Evolutionary conservation across 2,329 filamentous ascomycete species (phyloP), one percentile per base, ranked within the genome.

Genomic region (Microdochium trichocladiopsis): DNA sequence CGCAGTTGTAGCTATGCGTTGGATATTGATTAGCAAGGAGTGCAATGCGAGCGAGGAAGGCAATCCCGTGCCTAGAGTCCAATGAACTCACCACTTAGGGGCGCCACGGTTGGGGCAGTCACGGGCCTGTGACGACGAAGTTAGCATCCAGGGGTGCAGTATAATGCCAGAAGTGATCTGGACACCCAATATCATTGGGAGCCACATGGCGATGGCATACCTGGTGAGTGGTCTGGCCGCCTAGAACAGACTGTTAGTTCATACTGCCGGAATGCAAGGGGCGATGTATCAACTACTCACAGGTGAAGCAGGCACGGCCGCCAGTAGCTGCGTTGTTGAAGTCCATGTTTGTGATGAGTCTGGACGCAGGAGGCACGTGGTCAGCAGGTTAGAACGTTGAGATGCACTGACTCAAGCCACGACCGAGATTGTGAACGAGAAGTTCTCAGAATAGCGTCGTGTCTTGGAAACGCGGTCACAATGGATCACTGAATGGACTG

Each of bases 81-180:
- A 21, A 37, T 10, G 43, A 51, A 72, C 83, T 71, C 76, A 91
- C 87, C 88, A 92, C 73, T 90, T 91, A 63, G 88, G 83, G 63
- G 86, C 84, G 63, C 87, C 87, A 75, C 88, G 87, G 79, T 84
- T 90, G 66, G 89, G 89, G 80, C 89, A 94, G 66, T 93, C 88
- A 66, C 88, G 87, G 66, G 88, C 88, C 88, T 90, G 60, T 31
- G 28, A 52, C 9, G 55, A 54, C 58, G 67, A 52, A 61, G 65
- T 67, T 54, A 64, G 59, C 59, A 48, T 49, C 48, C 56, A 56
- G 56, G 54, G 57, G 51, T n/a, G n/a, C n/a, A n/a, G n/a, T n/a
- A n/a, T n/a, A n/a, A n/a, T n/a, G n/a, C n/a, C n/a, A n/a, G n/a
- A n/a, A n/a, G n/a, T n/a, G n/a, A n/a, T n/a, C n/a, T n/a, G n/a